Evolutionary conservation across 805 yeast species (phyloP).

Genomic region (Kluyveromyces starmeri): DNA sequence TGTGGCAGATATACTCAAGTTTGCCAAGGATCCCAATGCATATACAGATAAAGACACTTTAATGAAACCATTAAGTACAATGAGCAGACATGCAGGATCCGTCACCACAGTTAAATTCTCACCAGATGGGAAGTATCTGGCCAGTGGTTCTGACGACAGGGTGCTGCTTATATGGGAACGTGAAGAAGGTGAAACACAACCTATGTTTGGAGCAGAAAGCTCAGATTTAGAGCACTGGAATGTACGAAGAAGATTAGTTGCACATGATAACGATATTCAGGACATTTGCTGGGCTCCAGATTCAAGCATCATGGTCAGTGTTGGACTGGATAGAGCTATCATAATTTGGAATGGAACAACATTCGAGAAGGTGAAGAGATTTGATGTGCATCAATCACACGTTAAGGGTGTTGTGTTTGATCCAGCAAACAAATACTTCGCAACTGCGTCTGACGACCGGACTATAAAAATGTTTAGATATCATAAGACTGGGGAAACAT

Average conservation of each 20-base stretch:
- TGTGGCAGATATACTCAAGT: slow-evolving; percentile 42
- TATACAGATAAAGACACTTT: slow-evolving; percentile 13
- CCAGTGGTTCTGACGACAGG: slow-evolving; percentile 93
- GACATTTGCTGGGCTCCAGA: slow-evolving; percentile 99
- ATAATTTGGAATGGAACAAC: slow-evolving; percentile 91
- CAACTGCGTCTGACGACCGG: slow-evolving; percentile 94
- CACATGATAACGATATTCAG: slow-evolving; percentile 96
- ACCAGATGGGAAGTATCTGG: slow-evolving; percentile 84
- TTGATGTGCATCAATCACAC: slow-evolving; percentile 89
- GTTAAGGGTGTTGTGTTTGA: slow-evolving; percentile 96
- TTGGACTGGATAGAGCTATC: slow-evolving; percentile 87
- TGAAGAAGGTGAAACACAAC: slow-evolving; percentile 49
- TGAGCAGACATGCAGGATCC: slow-evolving; percentile 95
- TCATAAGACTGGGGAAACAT: slow-evolving; percentile 61
- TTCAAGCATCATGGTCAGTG: slow-evolving; percentile 80
- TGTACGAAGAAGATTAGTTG: slow-evolving; percentile 82
- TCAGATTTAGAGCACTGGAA: slow-evolving; percentile 86
- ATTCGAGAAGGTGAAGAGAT: slow-evolving; percentile 74
- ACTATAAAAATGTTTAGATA: slow-evolving; percentile 82
- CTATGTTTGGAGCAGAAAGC: slow-evolving; percentile 61
- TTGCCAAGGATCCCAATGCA: slow-evolving; percentile 17
- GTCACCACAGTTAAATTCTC: slow-evolving; percentile 90
- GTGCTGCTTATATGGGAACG: slow-evolving; percentile 88
- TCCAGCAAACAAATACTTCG: slow-evolving; percentile 96
- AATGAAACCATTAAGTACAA: slow-evolving; percentile 64